Evolutionary conservation across 805 yeast genomes (phyloP), one percentile per base, ranked within the genome.

Genomic region (Yarrowia bubula): DNA sequence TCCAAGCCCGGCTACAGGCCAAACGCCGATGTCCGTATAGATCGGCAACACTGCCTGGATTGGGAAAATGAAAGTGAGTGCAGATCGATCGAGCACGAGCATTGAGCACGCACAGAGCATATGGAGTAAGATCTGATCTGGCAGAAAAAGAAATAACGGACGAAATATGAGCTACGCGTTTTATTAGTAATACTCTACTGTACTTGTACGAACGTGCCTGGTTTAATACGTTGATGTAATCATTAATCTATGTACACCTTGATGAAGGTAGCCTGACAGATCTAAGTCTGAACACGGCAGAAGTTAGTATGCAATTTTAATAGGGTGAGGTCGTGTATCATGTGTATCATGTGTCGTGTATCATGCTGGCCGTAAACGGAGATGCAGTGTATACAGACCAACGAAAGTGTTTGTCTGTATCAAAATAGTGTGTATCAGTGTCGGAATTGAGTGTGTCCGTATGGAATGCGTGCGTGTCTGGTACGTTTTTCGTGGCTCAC

Each of bases 1-100:
- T 22, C 28, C 5, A 3, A 5, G 28, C 28, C 22, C 51, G 39
- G 53, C 3, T 15, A 6, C 53, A 32, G 10, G 15, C 13, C 53
- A 48, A 47, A n/a, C 51, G 32, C 51, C 51, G 51, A 47, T 15
- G 51, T 22, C 51, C 51, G 38, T 47, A 14, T 18, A 32, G 53
- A 48, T 48, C 53, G 53, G 53, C 53, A 32, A 11, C 5, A 33
- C 37, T 48, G 39, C 39, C 53, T 13, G 6, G 11, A n/a, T 9
- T 5, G 39, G 53, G 53, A 48, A 48, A 33, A 17, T 33, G 53
- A 48, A 48, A 32, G 17, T 28, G 53, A 28, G 50, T 44, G 8
- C 10, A 3, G 8, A 13, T 14, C 17, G 50, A 44, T 44, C 35
- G 50, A 35, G n/a, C 35, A 44, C 31, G 50, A 22, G 28, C 28